Evolutionary conservation across 2,329 filamentous ascomycete genomes (phyloP).

Genomic region (Kalmusia sp.): DNA sequence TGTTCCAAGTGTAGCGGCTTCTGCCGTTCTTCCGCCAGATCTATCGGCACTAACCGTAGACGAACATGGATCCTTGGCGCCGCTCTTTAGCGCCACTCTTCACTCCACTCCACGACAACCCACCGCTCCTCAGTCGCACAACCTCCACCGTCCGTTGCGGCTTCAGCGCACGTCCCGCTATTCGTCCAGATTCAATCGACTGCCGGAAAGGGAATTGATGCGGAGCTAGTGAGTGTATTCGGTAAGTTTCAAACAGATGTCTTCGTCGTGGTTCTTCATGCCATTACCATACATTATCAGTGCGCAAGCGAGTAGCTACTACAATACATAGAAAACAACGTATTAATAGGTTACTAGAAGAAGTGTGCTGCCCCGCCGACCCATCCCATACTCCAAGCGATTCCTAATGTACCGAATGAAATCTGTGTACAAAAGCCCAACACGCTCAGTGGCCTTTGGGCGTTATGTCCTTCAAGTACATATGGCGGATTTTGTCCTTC

Average conservation of each 20-base stretch:
- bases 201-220: neutral
- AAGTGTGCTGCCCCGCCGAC: conserved; percentile 12
- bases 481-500: conserved; percentile 35
- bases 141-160: conserved; percentile 21
- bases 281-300: conserved; percentile 36
- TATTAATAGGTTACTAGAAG: conserved; percentile 26
- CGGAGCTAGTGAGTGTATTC: neutral
- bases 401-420: conserved; percentile 10
- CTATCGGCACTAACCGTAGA: neutral
- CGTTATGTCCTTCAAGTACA: conserved; percentile 26
- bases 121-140: too few relatives aligned
- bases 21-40: too few relatives aligned
- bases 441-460: conserved; percentile 4
- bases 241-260: neutral
- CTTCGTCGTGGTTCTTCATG: conserved; percentile 3
- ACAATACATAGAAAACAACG: conserved; percentile 31
- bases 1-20: too few relatives aligned
- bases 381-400: conserved; percentile 19
- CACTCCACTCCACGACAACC: conserved; percentile 17
- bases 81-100: conserved; percentile 7
- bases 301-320: conserved; percentile 21
- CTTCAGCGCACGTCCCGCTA: conserved; percentile 19
- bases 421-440: conserved; percentile 3
- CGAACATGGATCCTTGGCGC: neutral
- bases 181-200: conserved; percentile 17